These are phyloP conservation scores for Quaeritorhiza haematococci DNA, from an alignment of 371 early-diverging fungal genomes.

Conservation along the genomic window DNA sequence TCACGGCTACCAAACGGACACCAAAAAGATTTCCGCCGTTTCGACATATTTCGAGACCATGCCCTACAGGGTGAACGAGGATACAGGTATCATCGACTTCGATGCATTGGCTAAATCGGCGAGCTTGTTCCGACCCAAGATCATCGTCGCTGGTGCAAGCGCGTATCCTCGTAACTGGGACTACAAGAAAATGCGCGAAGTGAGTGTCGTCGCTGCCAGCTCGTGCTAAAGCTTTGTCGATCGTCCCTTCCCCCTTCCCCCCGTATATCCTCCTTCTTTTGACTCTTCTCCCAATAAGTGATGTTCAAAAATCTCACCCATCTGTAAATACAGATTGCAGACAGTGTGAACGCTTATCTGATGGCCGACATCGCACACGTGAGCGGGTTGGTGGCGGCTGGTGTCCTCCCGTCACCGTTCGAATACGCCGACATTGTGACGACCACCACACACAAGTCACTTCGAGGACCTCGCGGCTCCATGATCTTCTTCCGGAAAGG, in stretches of 20 bases:
- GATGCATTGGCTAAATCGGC: slow-evolving; percentile 83
- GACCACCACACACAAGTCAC: slow-evolving; percentile 98
- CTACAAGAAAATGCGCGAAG: slow-evolving; percentile 84
- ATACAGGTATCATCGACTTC: slow-evolving; percentile 93
- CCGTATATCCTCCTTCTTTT: not conserved
- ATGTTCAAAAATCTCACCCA: not conserved
- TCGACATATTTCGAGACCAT: slow-evolving; percentile 96
- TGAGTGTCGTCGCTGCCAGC: too few species aligned
- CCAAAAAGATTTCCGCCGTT: slow-evolving; percentile 96
- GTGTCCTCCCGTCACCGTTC: slow-evolving; percentile 86
- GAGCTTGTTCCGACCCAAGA: slow-evolving; percentile 90
- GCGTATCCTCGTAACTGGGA: slow-evolving; percentile 97
- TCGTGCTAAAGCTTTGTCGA: too few species aligned
- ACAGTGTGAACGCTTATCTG: slow-evolving; percentile 82
- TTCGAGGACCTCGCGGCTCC: slow-evolving; percentile 98
- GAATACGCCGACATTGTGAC: slow-evolving; percentile 97
- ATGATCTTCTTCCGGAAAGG: slow-evolving; percentile 98
- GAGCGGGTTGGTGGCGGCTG: slow-evolving; percentile 89
- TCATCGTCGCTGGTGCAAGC: slow-evolving; percentile 97
- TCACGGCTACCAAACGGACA: slow-evolving; percentile 97
- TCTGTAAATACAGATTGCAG: slow-evolving; percentile 68
- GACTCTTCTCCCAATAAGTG: not conserved
- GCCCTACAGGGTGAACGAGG: slow-evolving; percentile 91
- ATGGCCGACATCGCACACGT: slow-evolving; percentile 99
- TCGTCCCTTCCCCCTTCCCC: too few species aligned